phyloP scores from a whole-genome alignment of 1,139 yeast genomes.

The Magnusiomyces ingens region DNA sequence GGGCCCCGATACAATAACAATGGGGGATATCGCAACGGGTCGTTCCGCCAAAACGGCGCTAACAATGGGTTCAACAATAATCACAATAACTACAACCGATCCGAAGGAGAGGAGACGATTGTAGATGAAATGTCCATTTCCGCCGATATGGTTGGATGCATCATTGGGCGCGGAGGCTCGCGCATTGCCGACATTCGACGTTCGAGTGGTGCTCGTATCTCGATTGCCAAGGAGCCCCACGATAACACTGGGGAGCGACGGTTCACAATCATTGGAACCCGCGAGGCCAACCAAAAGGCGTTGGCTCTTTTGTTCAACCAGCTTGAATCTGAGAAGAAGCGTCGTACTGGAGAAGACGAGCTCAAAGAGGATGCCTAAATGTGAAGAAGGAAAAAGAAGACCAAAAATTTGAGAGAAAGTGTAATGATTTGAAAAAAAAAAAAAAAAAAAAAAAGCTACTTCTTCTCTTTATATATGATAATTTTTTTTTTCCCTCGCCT shows the following conservation, averaged over 20 bases:
- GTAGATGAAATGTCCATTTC: conserved; percentile 52
- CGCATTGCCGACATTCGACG: conserved; percentile 83
- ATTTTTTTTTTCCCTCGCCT: not conserved
- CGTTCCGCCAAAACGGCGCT: conserved; percentile 7
- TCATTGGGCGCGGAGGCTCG: conserved; percentile 81
- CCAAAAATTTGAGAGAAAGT: conserved; percentile 2
- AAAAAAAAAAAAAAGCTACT: not conserved
- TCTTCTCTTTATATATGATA: conserved; percentile 1
- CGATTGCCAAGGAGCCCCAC: conserved; percentile 66
- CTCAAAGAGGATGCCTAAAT: not conserved
- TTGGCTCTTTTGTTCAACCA: conserved; percentile 61
- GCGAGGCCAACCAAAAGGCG: conserved; percentile 62
- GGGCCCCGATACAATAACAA: conserved; percentile 10
- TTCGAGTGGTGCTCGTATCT: conserved; percentile 72
- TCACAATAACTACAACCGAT: conserved; percentile 11
- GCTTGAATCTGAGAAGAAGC: conserved; percentile 68
- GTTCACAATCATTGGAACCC: conserved; percentile 67
- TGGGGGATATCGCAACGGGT: conserved; percentile 4
- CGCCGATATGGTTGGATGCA: conserved; percentile 76
- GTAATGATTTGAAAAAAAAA: not conserved
- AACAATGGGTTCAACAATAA: conserved; percentile 7
- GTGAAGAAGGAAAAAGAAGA: not conserved
- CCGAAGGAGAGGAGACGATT: conserved; percentile 24
- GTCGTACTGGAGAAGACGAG: conserved; percentile 38
- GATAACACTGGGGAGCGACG: conserved; percentile 54